Percentiles rank a stretch among this genome's conserved stretches.
phyloP scores from a whole-genome alignment of 768 basidiomycete genomes.

The Boletellus emodensis region DNA sequence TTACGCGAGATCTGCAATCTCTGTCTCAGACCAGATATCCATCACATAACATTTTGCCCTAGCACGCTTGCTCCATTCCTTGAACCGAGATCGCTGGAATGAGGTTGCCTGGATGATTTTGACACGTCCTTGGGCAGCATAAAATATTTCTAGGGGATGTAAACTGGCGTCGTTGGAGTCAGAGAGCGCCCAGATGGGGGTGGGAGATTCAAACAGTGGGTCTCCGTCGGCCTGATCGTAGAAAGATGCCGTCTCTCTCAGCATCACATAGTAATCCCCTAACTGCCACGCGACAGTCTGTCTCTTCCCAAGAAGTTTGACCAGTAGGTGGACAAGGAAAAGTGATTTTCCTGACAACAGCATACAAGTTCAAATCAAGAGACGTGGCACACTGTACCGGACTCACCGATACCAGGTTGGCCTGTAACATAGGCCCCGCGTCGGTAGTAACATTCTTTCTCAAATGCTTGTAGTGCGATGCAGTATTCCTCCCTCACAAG shows the following conservation, averaged over 20 bases:
- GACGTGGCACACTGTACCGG: no score
- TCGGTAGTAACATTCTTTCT: background rate
- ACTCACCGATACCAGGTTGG: conserved; percentile 6
- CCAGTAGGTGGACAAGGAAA: background rate
- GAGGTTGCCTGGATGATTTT: no score
- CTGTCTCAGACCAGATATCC: no score
- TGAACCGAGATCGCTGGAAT: no score
- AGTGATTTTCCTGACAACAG: background rate
- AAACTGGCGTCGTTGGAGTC: background rate
- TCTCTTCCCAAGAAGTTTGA: background rate
- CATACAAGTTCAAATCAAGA: no score
- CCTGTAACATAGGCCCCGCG: background rate
- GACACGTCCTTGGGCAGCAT: no score
- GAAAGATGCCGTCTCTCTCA: background rate
- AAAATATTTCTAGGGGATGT: background rate
- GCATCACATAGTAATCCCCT: background rate
- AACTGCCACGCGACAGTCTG: background rate
- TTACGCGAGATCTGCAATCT: no score
- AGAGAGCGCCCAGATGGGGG: background rate
- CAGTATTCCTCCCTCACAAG: background rate
- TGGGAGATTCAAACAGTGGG: no score
- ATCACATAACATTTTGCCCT: no score
- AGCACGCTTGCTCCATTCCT: no score
- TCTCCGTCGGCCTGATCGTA: no score
- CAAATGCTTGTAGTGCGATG: background rate